These are phyloP conservation scores for Botryotinia globosa DNA, from an alignment of 2,329 filamentous ascomycete species.

Conservation along the genomic window DNA sequence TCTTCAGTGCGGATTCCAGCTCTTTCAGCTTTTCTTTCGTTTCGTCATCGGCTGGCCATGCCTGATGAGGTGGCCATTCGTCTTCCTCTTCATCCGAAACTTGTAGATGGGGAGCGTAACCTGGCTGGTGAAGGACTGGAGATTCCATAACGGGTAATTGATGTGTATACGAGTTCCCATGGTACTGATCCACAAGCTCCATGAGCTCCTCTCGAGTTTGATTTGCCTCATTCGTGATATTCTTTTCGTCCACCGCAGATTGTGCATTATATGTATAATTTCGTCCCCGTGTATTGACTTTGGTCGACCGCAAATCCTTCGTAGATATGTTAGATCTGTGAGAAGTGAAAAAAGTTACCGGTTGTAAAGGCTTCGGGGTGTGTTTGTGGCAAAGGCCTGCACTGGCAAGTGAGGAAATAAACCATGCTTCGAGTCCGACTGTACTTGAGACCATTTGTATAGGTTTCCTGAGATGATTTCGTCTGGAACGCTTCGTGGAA, in stretches of 20 bases:
- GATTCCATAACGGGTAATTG: slow-evolving; percentile 52
- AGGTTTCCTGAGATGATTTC: neutral
- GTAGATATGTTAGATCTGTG: slow-evolving; percentile 24
- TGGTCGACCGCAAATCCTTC: slow-evolving; percentile 17
- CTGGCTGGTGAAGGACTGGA: slow-evolving; percentile 51
- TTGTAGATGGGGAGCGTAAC: slow-evolving; percentile 48
- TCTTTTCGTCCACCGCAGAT: slow-evolving; percentile 8
- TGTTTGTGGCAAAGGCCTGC: slow-evolving; percentile 36
- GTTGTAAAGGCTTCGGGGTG: slow-evolving; percentile 23
- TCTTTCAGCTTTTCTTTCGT: slow-evolving; percentile 32
- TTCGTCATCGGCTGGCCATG: slow-evolving; percentile 34
- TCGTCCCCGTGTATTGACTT: slow-evolving; percentile 22
- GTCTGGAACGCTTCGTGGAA: slow-evolving; percentile 18
- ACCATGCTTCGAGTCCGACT: slow-evolving; percentile 37
- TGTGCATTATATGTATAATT: slow-evolving; percentile 22
- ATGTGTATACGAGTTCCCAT: slow-evolving; percentile 50
- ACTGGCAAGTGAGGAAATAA: slow-evolving; percentile 36
- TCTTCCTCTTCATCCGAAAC: slow-evolving; percentile 53
- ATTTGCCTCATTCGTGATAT: slow-evolving; percentile 21
- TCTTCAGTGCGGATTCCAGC: slow-evolving; percentile 28
- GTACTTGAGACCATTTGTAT: slow-evolving; percentile 23
- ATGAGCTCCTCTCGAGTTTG: slow-evolving; percentile 49
- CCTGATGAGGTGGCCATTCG: slow-evolving; percentile 36
- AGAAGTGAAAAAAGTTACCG: slow-evolving; percentile 27
- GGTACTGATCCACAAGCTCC: slow-evolving; percentile 51